Conservation (phyloP, 768 basidiomycete genomes). For the Mycena metata region DNA sequence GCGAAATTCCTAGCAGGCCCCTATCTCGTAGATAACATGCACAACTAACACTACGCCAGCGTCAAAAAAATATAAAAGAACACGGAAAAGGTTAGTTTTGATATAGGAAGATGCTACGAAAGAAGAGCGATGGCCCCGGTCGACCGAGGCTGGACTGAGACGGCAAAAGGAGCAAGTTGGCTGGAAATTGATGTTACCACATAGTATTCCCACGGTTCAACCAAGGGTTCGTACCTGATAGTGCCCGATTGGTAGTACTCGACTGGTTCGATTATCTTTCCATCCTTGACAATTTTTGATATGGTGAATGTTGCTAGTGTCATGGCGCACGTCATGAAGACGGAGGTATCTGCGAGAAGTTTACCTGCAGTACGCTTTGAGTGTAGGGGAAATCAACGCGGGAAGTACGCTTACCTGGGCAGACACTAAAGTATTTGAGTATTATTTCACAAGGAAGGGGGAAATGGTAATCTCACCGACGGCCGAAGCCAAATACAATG, state of each 20-base stretch:
- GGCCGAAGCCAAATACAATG: slow-evolving; percentile 44
- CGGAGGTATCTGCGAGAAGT: slow-evolving; percentile 51
- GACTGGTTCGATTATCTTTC: slow-evolving; percentile 46
- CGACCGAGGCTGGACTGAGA: no score
- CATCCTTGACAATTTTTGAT: slow-evolving; percentile 46
- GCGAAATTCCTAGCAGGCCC: no score
- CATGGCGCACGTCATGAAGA: slow-evolving; percentile 52
- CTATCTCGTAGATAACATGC: no score
- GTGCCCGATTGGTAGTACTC: slow-evolving; percentile 51
- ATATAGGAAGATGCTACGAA: no score
- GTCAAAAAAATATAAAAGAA: no score
- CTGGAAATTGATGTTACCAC: no score
- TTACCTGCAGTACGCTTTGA: slow-evolving; percentile 39
- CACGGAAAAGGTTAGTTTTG: no score
- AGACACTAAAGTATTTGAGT: slow-evolving; percentile 8
- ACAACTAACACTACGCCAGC: no score
- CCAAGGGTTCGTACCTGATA: slow-evolving; percentile 52
- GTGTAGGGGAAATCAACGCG: neutral
- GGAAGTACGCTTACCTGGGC: slow-evolving; percentile 22
- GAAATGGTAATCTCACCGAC: slow-evolving; percentile 35
- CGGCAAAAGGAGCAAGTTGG: no score
- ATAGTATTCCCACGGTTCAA: no score
- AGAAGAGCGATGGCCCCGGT: no score
- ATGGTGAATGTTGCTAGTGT: slow-evolving; percentile 53
- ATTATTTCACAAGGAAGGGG: neutral